Percentiles rank a stretch among this genome's conserved stretches.
Conservation (phyloP, 176 grass and related monocot genomes). For the Luzula sylvatica region DNA sequence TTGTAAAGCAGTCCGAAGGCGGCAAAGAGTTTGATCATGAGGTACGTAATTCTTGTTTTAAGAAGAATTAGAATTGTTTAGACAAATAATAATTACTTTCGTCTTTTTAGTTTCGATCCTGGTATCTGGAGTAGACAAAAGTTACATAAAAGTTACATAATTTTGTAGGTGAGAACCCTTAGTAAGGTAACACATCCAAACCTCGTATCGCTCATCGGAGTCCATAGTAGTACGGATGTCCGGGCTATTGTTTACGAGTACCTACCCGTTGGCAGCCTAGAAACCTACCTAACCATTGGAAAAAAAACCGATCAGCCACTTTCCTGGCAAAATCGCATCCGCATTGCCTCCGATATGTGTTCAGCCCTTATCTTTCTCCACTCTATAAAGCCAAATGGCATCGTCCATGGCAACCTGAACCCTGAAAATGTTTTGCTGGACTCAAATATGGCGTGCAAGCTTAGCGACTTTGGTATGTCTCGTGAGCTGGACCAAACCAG, state of each 20-base stretch:
- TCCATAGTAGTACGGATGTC: constrained; percentile 42
- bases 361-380: constrained; percentile 65
- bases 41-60: background rate
- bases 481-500: constrained; percentile 42
- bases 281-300: constrained; percentile 38
- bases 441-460: constrained; percentile 30
- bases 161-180: constrained; percentile 44
- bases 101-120: too few relatives aligned
- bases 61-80: too few relatives aligned
- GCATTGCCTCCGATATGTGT: constrained; percentile 51
- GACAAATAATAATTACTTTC: too few relatives aligned
- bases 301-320: constrained; percentile 21
- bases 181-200: constrained; percentile 55
- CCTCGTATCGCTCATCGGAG: constrained; percentile 51
- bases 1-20: constrained; percentile 18
- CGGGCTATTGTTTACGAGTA: constrained; percentile 51
- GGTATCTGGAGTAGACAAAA: background rate
- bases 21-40: constrained; percentile 39
- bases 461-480: constrained; percentile 62
- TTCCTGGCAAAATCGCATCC: constrained; percentile 37
- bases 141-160: background rate
- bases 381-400: constrained; percentile 30
- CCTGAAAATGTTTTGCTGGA: constrained; percentile 63
- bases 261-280: constrained; percentile 52
- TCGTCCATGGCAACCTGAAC: constrained; percentile 65